A percentile compares a stretch with the other conserved stretches of the same genome.
Evolutionary conservation across 768 basidiomycete genomes (phyloP).

Genomic region (Rickenella mellea): DNA sequence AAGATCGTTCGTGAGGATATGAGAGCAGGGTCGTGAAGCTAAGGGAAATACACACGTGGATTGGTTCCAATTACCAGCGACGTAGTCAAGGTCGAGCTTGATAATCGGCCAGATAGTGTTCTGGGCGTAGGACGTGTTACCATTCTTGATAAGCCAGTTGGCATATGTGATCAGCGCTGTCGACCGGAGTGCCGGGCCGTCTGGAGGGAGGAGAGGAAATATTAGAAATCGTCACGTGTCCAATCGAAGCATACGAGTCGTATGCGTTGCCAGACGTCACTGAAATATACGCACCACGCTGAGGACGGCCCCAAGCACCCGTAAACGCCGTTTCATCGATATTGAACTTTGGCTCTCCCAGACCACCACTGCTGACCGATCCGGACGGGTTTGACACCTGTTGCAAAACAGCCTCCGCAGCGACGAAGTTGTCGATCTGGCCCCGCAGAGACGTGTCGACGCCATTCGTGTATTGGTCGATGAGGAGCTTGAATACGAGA

Average conservation of each 20-base stretch:
- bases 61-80: slow-evolving; percentile 57
- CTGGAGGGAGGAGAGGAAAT: slow-evolving; percentile 21
- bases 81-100: slow-evolving; percentile 67
- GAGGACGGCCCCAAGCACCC: slow-evolving; percentile 41
- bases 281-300: slow-evolving; percentile 43
- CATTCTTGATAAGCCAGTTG: slow-evolving; percentile 49
- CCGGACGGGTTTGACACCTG: slow-evolving; percentile 66
- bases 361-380: slow-evolving; percentile 52
- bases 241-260: background rate
- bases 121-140: slow-evolving; percentile 39
- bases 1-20: background rate
- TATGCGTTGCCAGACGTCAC: too few species aligned
- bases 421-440: slow-evolving; percentile 50
- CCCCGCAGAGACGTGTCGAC: slow-evolving; percentile 38
- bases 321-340: slow-evolving; percentile 53
- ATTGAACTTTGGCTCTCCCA: slow-evolving; percentile 74
- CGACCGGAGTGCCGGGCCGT: slow-evolving; percentile 69
- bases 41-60: slow-evolving; percentile 36
- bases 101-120: slow-evolving; percentile 61
- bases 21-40: background rate
- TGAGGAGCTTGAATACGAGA: slow-evolving; percentile 22
- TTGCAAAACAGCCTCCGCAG: slow-evolving; percentile 49
- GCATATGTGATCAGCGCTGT: slow-evolving; percentile 64
- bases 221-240: background rate
- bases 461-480: slow-evolving; percentile 40